These are phyloP conservation scores for Elsinoe fawcettii DNA, from an alignment of 2,329 filamentous ascomycete genomes.

Conservation along the genomic window DNA sequence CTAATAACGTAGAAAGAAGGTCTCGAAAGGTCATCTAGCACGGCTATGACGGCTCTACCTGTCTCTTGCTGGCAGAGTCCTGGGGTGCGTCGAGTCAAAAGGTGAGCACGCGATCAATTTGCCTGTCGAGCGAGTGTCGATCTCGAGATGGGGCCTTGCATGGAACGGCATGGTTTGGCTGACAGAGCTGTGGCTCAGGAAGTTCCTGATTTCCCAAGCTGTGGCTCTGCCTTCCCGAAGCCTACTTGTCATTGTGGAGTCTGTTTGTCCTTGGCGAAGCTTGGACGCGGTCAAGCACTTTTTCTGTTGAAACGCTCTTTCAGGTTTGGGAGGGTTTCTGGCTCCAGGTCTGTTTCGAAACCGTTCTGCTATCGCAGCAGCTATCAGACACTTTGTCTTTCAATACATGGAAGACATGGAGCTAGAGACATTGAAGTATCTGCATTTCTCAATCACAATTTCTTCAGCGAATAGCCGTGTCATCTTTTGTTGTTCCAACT, in stretches of 20 bases:
- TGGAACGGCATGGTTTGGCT: neutral
- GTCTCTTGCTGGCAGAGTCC: neutral
- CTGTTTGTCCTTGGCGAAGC: neutral
- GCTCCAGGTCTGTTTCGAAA: neutral
- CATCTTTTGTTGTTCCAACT: neutral
- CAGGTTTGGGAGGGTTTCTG: neutral
- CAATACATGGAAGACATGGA: neutral
- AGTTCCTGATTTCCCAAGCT: conserved; percentile 1
- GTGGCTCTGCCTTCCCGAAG: conserved; percentile 1
- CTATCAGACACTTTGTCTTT: neutral
- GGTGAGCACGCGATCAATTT: conserved; percentile 12
- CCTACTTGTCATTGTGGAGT: conserved; percentile 8
- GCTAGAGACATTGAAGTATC: neutral
- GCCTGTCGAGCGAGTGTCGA: neutral
- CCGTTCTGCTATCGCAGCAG: neutral
- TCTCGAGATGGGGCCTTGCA: neutral
- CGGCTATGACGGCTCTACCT: conserved; percentile 5
- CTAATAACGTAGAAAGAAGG: conserved; percentile 1
- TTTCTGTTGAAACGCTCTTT: neutral
- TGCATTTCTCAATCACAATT: neutral
- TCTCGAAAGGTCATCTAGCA: neutral
- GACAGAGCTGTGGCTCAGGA: neutral
- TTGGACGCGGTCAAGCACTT: neutral
- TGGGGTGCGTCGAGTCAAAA: neutral
- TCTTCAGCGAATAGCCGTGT: neutral